Conservation (phyloP, 768 basidiomycete species). For the Leccinum subgranulosum region DNA sequence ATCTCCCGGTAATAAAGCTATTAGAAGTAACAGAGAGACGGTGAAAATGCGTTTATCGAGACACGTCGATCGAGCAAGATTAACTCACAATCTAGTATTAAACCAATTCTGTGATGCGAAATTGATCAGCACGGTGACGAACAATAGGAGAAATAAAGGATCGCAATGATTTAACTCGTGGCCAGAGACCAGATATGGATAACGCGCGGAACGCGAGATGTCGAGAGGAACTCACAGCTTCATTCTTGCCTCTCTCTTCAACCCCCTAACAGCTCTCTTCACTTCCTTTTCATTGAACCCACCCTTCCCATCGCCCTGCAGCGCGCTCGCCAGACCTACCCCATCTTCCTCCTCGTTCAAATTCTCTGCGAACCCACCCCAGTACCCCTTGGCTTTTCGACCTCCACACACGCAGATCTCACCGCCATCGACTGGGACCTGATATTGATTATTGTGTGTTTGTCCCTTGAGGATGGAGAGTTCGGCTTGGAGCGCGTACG, state of each 20-base stretch:
- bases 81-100: slow-evolving; percentile 27
- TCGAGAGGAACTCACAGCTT: slow-evolving; percentile 52
- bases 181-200: not conserved
- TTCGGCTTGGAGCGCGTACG: slow-evolving; percentile 85
- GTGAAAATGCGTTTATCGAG: not conserved
- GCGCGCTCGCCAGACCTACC: slow-evolving; percentile 43
- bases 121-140: slow-evolving; percentile 6
- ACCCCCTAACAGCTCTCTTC: slow-evolving; percentile 55
- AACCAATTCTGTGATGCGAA: slow-evolving; percentile 20
- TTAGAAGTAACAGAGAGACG: slow-evolving; percentile 2
- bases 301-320: slow-evolving; percentile 47
- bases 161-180: not conserved
- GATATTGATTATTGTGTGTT: slow-evolving; percentile 18
- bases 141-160: not conserved
- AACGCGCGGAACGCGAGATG: not conserved
- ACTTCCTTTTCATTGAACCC: slow-evolving; percentile 70
- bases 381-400: slow-evolving; percentile 60
- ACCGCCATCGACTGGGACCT: slow-evolving; percentile 16
- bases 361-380: slow-evolving; percentile 60
- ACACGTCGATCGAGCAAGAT: not conserved
- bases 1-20: slow-evolving; percentile 81
- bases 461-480: slow-evolving; percentile 60
- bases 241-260: slow-evolving; percentile 69
- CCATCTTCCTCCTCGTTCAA: slow-evolving; percentile 44
- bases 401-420: slow-evolving; percentile 56